Conservation (phyloP, 495 filamentous ascomycete genomes). For the Trichoderma gamsii region DNA sequence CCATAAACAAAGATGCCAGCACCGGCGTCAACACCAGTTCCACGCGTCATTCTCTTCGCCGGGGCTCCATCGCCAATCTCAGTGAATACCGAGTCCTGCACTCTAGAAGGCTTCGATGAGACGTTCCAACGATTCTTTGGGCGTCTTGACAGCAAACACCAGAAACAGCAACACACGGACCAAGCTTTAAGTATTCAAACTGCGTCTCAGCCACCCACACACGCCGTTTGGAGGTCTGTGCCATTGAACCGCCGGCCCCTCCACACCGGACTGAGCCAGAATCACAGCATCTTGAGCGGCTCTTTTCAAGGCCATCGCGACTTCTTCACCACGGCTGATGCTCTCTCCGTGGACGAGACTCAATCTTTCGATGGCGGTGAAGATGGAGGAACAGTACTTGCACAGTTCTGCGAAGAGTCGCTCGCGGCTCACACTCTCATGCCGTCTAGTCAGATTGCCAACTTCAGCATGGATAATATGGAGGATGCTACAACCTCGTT, state of each 20-base stretch:
- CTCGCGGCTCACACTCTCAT: conserved; percentile 56
- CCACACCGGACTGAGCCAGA: conserved; percentile 38
- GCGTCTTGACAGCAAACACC: not conserved
- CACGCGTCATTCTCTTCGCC: conserved; percentile 42
- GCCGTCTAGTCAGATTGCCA: conserved; percentile 40
- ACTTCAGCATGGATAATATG: conserved; percentile 24
- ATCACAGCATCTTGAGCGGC: conserved; percentile 27
- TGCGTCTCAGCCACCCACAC: not conserved
- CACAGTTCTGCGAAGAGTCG: conserved; percentile 61
- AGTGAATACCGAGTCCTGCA: conserved; percentile 38
- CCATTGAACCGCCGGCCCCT: conserved; percentile 32
- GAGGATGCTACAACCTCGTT: conserved; percentile 21
- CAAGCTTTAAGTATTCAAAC: not conserved
- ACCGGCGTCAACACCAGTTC: not conserved
- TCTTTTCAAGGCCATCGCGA: conserved; percentile 19
- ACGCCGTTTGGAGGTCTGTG: conserved; percentile 35
- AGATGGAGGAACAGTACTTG: conserved; percentile 23
- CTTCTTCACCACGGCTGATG: conserved; percentile 42
- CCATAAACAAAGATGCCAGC: not conserved
- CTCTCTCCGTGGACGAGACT: conserved; percentile 25
- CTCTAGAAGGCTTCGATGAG: conserved; percentile 25
- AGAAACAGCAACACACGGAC: not conserved
- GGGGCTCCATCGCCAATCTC: conserved; percentile 44
- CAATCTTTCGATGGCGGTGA: conserved; percentile 15
- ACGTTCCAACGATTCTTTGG: conserved; percentile 36